Evolutionary conservation across 805 yeast species (phyloP), one percentile per base, ranked within the genome.

Genomic region (Candida andamanensis): DNA sequence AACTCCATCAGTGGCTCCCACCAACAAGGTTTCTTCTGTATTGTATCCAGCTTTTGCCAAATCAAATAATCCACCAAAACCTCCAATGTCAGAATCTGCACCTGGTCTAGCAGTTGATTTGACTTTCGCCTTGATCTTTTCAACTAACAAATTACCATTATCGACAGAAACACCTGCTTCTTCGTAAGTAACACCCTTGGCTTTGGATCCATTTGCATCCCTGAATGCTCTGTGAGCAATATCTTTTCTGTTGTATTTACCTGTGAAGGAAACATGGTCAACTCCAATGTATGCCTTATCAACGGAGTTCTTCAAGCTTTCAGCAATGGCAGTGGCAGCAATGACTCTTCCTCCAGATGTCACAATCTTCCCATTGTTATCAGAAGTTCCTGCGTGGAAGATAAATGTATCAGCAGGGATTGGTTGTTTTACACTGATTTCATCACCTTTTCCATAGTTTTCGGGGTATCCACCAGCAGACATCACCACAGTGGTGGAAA

Each of bases 1-100:
- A 37, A 92, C 97, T 63, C 99, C 99, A 63, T 92, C 99, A 28
- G 99, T 92, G 38, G 98, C 97, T 38, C 92, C 96, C 25, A 92
- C 97, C 37, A 92, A 67, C 35, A 92, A 61, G n/a, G 86, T 78
- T 36, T 82, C 79, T 43, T 73, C 76, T 14, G 86, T 75, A 45
- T 78, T 77, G 62, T 80, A 92, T 5, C 97, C 97, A 27, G 95
- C 95, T 31, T 79, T 78, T 46, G 78, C 74, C 50, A 92, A 71
- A 57, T 94, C 98, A 46, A 92, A 94, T 26, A 90, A 65, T 45
- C 99, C 99, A 45, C 99, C 99, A 53, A 92, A 92, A 2, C 99
- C 99, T 54, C 99, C 99, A 48, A 92, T 92, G 47, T 87, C 95
- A 11, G 97, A 85, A 52, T 92, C 96, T 21, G 99, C 92, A 50